Evolutionary conservation across 164 flowering plant genomes (phyloP), one percentile per base, ranked within the genome.

Genomic region (Sextonia rubra): DNA sequence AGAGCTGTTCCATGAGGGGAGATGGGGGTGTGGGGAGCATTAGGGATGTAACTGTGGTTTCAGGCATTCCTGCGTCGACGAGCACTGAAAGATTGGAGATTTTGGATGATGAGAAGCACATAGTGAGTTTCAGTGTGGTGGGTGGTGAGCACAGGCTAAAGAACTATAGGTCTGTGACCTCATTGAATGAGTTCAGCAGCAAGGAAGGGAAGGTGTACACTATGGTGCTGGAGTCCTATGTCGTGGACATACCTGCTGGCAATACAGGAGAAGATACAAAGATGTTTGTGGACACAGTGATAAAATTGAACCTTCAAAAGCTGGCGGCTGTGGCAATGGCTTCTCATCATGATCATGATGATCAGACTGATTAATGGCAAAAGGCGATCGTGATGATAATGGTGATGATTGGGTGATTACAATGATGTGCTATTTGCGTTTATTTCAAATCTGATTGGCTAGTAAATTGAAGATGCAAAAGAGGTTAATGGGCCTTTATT

Each of bases 191-290:
- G 82, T 86, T 88, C 64, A 15, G 58, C 44, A 60, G n/a, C 9
- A 70, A 77, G 18, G 82, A 76, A n/a, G 85, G 84, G 12, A 82
- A 74, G 79, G 84, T 80, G 26, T 86, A 89, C 69, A 89, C 95
- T 1, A 18, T 92, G 3, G 97, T 92, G 22, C 64, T 90, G 44
- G 97, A 92, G 77, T 85, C 90, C 1, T 92, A 90, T 61, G 64
- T 82, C 1, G 97, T 91, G 1, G 97, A 90, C 65, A 88, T 92
- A 55, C 97, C 97, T n/a, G 87, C 83, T 9, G 97, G 95, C 23
- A 92, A 90, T 65, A 88, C 93, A 0, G 88, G 73, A 3, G 95
- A 88, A 65, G 97, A 92, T 55, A 90, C 97, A 0, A 88, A 84
- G 80, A 88, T 89, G 92, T 91, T 91, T 24, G 86, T 73, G 9